Conservation (phyloP, 768 basidiomycete genomes). For the Trametopsis cervina region DNA sequence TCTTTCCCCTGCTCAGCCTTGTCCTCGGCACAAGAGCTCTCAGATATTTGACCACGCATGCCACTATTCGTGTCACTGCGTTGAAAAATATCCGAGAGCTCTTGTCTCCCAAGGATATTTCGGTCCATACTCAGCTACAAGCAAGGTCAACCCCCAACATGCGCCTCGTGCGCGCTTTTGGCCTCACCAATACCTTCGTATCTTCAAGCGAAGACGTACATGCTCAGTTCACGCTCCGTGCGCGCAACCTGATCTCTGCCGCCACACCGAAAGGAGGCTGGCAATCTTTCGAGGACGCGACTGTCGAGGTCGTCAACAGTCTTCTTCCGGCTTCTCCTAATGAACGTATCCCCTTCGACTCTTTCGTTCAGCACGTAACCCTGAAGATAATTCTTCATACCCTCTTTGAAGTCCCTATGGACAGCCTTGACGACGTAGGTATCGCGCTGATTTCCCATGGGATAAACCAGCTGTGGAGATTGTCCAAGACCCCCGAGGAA, state of each 20-base stretch:
- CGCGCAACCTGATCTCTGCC: conserved; percentile 11
- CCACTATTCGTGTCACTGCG: neutral
- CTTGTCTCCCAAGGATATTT: conserved; percentile 3
- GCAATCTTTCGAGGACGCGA: conserved; percentile 26
- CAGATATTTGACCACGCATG: neutral
- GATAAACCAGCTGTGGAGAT: conserved; percentile 42
- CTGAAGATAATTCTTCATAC: conserved; percentile 36
- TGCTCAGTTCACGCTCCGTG: conserved; percentile 25
- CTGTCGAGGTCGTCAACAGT: conserved; percentile 21
- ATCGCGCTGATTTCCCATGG: conserved; percentile 30
- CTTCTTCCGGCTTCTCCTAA: neutral
- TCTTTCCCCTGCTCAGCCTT: too few relatives aligned
- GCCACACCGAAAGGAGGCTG: conserved; percentile 22
- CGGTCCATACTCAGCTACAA: conserved; percentile 6
- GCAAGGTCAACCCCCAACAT: conserved; percentile 15
- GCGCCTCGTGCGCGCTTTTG: conserved; percentile 17
- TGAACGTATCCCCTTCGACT: conserved; percentile 20
- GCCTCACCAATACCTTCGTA: conserved; percentile 46
- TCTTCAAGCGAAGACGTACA: conserved; percentile 31
- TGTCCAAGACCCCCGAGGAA: conserved; percentile 29
- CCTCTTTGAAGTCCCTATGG: conserved; percentile 30
- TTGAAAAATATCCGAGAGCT: conserved; percentile 7
- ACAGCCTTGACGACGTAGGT: conserved; percentile 26
- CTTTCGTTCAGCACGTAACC: conserved; percentile 37
- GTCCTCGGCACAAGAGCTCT: too few relatives aligned